Percentiles rank a stretch among this genome's conserved stretches.
phyloP scores from a whole-genome alignment of 176 grass and related monocot genomes.

The Aegilops umbellulata region DNA sequence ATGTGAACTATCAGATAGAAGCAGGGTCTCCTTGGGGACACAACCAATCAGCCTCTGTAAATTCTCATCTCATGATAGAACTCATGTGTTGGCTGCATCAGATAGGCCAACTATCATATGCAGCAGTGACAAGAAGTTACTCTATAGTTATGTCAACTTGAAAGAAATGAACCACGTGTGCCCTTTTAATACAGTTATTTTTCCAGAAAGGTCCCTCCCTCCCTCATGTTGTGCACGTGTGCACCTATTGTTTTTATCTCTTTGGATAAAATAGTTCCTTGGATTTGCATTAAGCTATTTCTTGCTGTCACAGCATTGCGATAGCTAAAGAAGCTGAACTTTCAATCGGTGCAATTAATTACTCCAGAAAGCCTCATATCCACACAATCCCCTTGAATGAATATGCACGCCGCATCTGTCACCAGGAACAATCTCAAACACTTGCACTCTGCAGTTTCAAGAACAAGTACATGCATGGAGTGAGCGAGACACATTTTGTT shows the following conservation, averaged over 20 bases:
- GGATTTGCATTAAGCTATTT: conserved; percentile 20
- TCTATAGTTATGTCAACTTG: conserved; percentile 97
- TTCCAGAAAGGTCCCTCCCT: conserved; percentile 69
- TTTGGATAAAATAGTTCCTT: not conserved
- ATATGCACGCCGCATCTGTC: too few relatives aligned
- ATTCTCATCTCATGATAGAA: conserved; percentile 82
- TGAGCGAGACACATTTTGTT: too few relatives aligned
- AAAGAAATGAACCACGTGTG: conserved; percentile 98
- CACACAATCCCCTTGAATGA: too few relatives aligned
- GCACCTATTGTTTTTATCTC: not conserved
- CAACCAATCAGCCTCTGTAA: conserved; percentile 89
- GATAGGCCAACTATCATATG: conserved; percentile 96
- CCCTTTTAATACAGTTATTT: conserved; percentile 89
- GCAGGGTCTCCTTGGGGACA: conserved; percentile 88
- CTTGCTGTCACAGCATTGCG: not conserved
- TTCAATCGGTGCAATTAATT: too few relatives aligned
- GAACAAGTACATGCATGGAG: too few relatives aligned
- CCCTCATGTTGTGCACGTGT: not conserved
- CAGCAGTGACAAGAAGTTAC: conserved; percentile 97
- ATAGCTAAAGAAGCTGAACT: too few relatives aligned
- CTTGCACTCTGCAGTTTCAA: too few relatives aligned
- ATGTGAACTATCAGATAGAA: conserved; percentile 71
- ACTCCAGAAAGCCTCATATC: too few relatives aligned
- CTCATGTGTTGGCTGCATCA: conserved; percentile 85
- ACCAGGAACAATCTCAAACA: too few relatives aligned